Evolutionary conservation across 2,329 filamentous ascomycete species (phyloP), one percentile per base, ranked within the genome.

Genomic region (Dothiorella sarmentorum): DNA sequence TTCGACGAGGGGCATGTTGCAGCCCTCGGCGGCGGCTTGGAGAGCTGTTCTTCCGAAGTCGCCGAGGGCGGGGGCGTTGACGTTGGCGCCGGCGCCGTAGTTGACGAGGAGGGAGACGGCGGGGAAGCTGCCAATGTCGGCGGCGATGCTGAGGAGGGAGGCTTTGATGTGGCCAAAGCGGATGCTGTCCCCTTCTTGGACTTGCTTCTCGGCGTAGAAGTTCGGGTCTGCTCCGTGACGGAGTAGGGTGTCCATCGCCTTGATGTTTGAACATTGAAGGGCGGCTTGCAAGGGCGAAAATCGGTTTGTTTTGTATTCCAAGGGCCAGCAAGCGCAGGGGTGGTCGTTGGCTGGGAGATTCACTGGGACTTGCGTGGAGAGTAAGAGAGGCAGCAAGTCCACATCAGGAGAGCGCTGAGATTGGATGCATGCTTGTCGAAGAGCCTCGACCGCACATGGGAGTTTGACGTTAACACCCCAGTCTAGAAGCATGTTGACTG

Each of bases 1-100:
- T 61, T 62, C 24, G 63, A 56, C 13, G 6, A 43, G n/a, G 10
- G 37, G 37, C 13, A 26, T 29, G 15, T 4, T 31, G n/a, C 22
- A 7, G 2, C 6, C 31, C 22, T 47, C 43, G 7, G 20, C 24
- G 7, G 43, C 43, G 6, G 24, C 7, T 9, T 47, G 43, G 3
- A 47, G 43, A 47, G 43, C 43, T 13, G 43, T 47, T 26, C 43
- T 47, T 13, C 24, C 24, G 17, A 18, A 47, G 10, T 29, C 24
- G 10, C 15, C 27, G 6, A 7, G 3, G 11, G 43, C 43, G 6
- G 43, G 43, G 24, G 7, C 3, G 11, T 47, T 47, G 43, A 47
- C 43, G 7, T 47, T 15, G 5, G 27, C 27, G n/a, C 43, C 26
- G 5, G 27, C 27, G n/a, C 43, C 24, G 7, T 7, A 1, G 3